Percentiles rank a stretch among this genome's conserved stretches.
These are phyloP conservation scores for Anthoceros angustus DNA, from an alignment of 225 moss, liverwort and hornwort genomes.

Conservation along the genomic window DNA sequence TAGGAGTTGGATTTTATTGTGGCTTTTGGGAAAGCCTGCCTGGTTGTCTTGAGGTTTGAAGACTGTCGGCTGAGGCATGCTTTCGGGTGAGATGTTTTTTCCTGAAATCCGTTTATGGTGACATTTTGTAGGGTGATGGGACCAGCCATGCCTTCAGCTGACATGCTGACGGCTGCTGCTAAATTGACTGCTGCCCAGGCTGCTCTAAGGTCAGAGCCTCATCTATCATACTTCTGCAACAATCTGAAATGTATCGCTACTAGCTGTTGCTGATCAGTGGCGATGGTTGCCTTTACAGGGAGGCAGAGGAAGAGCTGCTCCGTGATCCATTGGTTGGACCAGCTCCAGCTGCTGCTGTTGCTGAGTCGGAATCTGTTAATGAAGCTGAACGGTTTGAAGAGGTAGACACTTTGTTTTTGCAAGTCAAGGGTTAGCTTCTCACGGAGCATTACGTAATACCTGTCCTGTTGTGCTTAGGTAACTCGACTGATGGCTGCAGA, in stretches of 20 bases:
- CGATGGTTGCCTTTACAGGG: constrained; percentile 21
- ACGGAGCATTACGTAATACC: neutral
- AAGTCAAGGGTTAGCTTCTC: neutral
- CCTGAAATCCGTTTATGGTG: neutral
- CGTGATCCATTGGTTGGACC: constrained; percentile 83
- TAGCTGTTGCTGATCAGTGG: neutral
- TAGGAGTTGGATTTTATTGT: neutral
- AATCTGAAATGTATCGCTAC: neutral
- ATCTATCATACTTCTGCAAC: neutral
- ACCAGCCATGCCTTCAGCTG: constrained; percentile 81
- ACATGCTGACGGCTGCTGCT: constrained; percentile 79
- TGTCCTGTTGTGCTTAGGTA: constrained; percentile 26
- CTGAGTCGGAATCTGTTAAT: constrained; percentile 79
- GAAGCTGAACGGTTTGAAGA: constrained; percentile 97
- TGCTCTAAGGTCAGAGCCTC: constrained; percentile 37
- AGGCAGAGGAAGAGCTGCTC: constrained; percentile 66
- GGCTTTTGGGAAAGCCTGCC: neutral
- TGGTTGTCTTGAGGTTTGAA: constrained; percentile 9
- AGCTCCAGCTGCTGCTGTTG: constrained; percentile 56
- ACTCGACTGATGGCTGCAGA: constrained; percentile 60
- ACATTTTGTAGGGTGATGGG: constrained; percentile 51
- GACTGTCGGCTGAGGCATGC: neutral
- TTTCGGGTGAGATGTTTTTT: neutral
- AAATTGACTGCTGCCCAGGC: constrained; percentile 74
- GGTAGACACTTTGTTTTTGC: constrained; percentile 15